These are phyloP conservation scores for Ceratobasidium sp. DNA, from an alignment of 1,284 basidiomycete genomes.

Conservation along the genomic window DNA sequence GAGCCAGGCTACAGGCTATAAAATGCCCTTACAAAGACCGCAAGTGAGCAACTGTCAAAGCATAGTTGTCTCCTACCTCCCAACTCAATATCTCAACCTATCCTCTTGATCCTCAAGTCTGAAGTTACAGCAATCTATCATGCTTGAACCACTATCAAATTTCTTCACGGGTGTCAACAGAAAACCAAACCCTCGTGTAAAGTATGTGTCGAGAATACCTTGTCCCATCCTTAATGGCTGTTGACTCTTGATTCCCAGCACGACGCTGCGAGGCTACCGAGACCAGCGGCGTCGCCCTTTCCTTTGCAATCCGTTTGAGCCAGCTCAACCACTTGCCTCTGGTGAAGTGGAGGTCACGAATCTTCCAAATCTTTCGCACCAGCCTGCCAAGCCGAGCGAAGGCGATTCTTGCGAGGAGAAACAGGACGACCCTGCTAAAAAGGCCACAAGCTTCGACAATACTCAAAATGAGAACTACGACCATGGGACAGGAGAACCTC, in stretches of 20 bases:
- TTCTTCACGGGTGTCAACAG: neutral
- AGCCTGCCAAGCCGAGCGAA: neutral
- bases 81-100: neutral
- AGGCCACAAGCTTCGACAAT: neutral
- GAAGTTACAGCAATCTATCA: too few relatives aligned
- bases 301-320: constrained; percentile 22
- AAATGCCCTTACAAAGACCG: too few relatives aligned
- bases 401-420: too few relatives aligned
- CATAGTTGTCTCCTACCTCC: neutral
- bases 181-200: neutral
- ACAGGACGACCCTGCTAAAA: neutral
- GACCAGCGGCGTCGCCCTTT: neutral
- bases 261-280: neutral
- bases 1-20: too few relatives aligned
- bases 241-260: neutral
- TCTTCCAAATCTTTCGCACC: neutral
- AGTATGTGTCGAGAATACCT: neutral
- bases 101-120: too few relatives aligned
- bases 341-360: neutral
- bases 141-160: neutral
- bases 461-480: neutral
- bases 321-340: neutral
- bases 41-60: neutral
- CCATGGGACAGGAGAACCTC: constrained; percentile 32
- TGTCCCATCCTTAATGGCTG: neutral